Base-by-base conservation (phyloP, 495 filamentous ascomycete species). In the Rostrohypoxylon terebratum region DNA sequence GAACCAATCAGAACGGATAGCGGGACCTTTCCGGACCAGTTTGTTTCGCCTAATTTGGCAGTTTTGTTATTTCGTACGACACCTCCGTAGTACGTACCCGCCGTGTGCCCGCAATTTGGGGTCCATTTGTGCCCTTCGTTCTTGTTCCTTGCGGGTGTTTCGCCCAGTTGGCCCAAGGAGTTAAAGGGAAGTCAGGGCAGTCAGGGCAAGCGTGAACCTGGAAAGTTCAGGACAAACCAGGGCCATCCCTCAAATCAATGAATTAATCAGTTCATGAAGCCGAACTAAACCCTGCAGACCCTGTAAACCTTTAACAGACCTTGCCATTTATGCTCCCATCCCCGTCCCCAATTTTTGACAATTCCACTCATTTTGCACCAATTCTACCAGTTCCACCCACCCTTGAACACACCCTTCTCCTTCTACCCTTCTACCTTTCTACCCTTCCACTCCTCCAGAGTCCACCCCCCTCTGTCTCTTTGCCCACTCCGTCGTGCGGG, bases 221-320 rank as follows among this genome's bases (percentile, higher is more conserved):
- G 34, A 44, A 44, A 44, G 40, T 44, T 44, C 14, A 44, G 40
- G 40, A 44, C 40, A 44, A 44, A 44, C 20, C 48, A 53, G 48
- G 60, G 62, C 28, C 59, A 66, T 72, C 73, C 69, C 75, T 73
- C 61, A 57, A 57, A 72, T 71, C 67, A 73, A 73, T 66, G 47
- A 70, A 65, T 71, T 72, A 75, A 73, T 66, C 38, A 70, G 62
- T 71, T 72, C 73, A 73, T 66, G 38, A 72, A 68, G 67, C 64
- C 73, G 70, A 72, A 71, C 48, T 66, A 65, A 63, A 72, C 59
- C 72, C 33, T 68, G 64, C 28, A 45, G 42, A 18, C 42, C 42
- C 16, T 45, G 42, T 20, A 45, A 4, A 44, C 13, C 40, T 14
- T 44, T 38, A 13, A 14, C 40, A 44, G 42, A 45, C 42, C 42